Base-by-base conservation (phyloP, 164 flowering plant genomes). In the Litsea cubeba region DNA sequence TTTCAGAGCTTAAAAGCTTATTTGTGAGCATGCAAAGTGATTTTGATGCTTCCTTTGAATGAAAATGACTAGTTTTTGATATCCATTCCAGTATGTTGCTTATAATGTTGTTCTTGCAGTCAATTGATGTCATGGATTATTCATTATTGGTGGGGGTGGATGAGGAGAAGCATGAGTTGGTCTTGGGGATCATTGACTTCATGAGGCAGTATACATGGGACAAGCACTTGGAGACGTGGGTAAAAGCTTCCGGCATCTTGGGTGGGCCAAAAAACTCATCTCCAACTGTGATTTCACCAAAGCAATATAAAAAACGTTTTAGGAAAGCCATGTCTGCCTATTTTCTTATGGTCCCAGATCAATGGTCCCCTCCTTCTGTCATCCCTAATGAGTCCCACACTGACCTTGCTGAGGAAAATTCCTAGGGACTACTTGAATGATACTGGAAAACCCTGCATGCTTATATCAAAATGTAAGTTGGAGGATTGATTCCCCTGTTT, bases 151-250 rank as follows among this genome's bases (percentile, higher is more conserved):
- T 94, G 50, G 99, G 99, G 51, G 90, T 96, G 81, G 98, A 96
- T 65, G 87, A 91, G 80, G 94, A 89, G 82, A 92, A 91, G 75
- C 94, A 93, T 57, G 93, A 95, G 79, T 83, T 95, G 71, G 98
- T 95, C 68, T 83, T 95, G 40, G 99, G 99, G 40, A 96, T 96
- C 57, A 96, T 96, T 72, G 99, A 96, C 81, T 96, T 91, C 81
- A 87, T 96, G 97, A 91, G 99, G 79, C 99, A 95, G 75, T 95
- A 95, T 69, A 95, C 99, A 2, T 95, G 99, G 98, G 99, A 95
- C 87, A 95, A 96, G 78, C 99, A 94, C 78, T 85, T 96, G 5
- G 99, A 96, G 79, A 90, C 99, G 50, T 96, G 99, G 99, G 99
- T 94, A 62, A 96, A 96, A 76, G 85, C 97, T 74, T 89, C 99